phyloP scores from a whole-genome alignment of 2,329 filamentous ascomycete species.

The Calonectria henricotiae region DNA sequence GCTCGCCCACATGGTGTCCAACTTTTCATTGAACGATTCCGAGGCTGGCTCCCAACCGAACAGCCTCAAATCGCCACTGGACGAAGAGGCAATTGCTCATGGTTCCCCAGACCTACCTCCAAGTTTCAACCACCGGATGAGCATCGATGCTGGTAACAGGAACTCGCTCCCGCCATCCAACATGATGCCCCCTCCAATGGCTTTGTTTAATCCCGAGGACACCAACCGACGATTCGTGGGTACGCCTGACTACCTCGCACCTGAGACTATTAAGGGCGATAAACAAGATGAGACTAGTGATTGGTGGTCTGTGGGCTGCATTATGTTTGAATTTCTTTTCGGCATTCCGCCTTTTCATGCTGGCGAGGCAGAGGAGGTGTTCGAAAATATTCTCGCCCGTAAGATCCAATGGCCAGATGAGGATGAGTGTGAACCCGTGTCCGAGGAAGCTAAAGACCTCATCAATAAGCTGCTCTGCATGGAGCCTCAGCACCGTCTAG shows the following conservation, averaged over 20 bases:
- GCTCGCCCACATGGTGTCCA: conserved; percentile 85
- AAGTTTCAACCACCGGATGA: conserved; percentile 52
- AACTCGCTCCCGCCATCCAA: conserved; percentile 66
- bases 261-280: conserved; percentile 95
- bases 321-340: conserved; percentile 96
- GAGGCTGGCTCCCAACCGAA: conserved; percentile 62
- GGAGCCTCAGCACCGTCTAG: conserved; percentile 86
- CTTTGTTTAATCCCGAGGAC: conserved; percentile 95
- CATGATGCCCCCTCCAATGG: conserved; percentile 93
- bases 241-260: conserved; percentile 96
- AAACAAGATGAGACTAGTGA: conserved; percentile 98
- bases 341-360: conserved; percentile 96
- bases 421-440: conserved; percentile 80
- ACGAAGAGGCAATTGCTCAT: conserved; percentile 83
- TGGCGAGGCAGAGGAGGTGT: conserved; percentile 90
- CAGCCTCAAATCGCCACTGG: conserved; percentile 74
- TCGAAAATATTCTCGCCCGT: conserved; percentile 94
- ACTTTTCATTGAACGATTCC: conserved; percentile 81
- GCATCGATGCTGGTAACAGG: conserved; percentile 55
- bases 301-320: conserved; percentile 99
- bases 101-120: conserved; percentile 84
- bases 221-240: conserved; percentile 94
- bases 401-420: conserved; percentile 95
- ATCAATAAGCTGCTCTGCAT: conserved; percentile 94
- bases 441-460: conserved; percentile 90